These are phyloP conservation scores for Lentinula lateritia DNA, from an alignment of 768 basidiomycete genomes.

Conservation along the genomic window DNA sequence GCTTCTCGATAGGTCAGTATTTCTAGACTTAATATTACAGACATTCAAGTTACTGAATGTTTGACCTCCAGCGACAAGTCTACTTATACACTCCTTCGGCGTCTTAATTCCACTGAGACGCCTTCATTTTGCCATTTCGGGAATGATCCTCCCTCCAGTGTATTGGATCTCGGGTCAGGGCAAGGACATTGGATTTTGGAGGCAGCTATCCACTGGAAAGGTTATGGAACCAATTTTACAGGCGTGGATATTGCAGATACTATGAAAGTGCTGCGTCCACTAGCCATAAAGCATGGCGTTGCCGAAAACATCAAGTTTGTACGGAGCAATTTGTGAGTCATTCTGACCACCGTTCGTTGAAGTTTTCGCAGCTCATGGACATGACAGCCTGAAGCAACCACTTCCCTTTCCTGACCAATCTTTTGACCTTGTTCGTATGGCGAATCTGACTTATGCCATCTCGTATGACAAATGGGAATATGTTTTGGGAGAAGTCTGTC, in stretches of 20 bases:
- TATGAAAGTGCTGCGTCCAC: slow-evolving; percentile 12
- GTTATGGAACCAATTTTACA: slow-evolving; percentile 32
- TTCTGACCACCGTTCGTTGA: background rate
- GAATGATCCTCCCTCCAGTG: slow-evolving; percentile 25
- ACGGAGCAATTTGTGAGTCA: slow-evolving; percentile 16
- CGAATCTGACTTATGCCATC: slow-evolving; percentile 37
- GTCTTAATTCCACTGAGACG: slow-evolving; percentile 25
- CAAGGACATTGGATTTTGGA: slow-evolving; percentile 44
- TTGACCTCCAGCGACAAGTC: slow-evolving; percentile 33
- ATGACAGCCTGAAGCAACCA: slow-evolving; percentile 30
- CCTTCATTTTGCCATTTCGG: slow-evolving; percentile 21
- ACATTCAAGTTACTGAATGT: background rate
- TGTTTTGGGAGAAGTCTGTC: slow-evolving; percentile 37
- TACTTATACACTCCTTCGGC: slow-evolving; percentile 30
- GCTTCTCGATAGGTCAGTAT: slow-evolving; percentile 14
- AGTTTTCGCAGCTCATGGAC: background rate
- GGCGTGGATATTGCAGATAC: slow-evolving; percentile 19
- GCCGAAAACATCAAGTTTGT: slow-evolving; percentile 17
- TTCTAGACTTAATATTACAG: background rate
- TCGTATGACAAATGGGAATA: slow-evolving; percentile 40
- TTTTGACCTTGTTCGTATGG: slow-evolving; percentile 53
- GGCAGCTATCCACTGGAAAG: slow-evolving; percentile 43
- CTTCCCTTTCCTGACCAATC: slow-evolving; percentile 42
- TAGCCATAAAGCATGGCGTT: slow-evolving; percentile 13
- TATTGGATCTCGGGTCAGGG: slow-evolving; percentile 55